Evolutionary conservation across 2,329 filamentous ascomycete species (phyloP), one percentile per base, ranked within the genome.

Genomic region (Ceratocystis alfenasii): DNA sequence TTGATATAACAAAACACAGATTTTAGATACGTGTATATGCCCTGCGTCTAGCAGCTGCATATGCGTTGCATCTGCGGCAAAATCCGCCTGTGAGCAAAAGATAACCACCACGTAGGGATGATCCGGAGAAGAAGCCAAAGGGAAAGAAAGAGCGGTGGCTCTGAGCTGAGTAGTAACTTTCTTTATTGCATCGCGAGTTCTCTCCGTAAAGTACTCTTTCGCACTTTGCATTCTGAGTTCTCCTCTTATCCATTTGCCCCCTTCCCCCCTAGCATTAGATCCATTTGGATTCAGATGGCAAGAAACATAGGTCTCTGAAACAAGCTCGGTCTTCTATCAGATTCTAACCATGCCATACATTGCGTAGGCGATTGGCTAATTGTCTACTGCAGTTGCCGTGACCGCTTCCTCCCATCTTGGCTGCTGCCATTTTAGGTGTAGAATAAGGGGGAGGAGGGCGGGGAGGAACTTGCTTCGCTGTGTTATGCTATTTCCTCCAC

Each of bases 381-480:
- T 33, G 15, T 36, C 25, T 57, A 20, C 22, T 55, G 50, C 3
- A n/a, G 55, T 36, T 30, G 17, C 30, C 15, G 55, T 25, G 55
- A 59, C 55, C 55, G 55, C 55, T 33, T 59, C 28, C 55, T 59
- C 30, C 55, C 28, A 30, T n/a, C 55, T 36, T 59, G 25, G 55
- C 12, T 59, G 33, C 33, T 59, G 25, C 63, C 63, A 65, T 60
- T 48, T 65, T 30, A 41, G 36, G 63, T 60, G 41, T 20, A 60
- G 25, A 65, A 65, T 65, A 65, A 65, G 53, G 55, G 63, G 63
- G 63, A 17, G 50, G 50, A 55, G 53, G 15, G 53, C 10, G 28
- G 36, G 50, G 20, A 20, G 36, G 60, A 46, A 62, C 5, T 46
- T 45, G 36, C 36, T 62, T 6, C n/a, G 48, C n/a, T 45, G 6